Percentiles rank a stretch among this genome's conserved stretches.
These are phyloP conservation scores for Rhizopogon rudus DNA, from an alignment of 768 basidiomycete genomes.

Conservation along the genomic window DNA sequence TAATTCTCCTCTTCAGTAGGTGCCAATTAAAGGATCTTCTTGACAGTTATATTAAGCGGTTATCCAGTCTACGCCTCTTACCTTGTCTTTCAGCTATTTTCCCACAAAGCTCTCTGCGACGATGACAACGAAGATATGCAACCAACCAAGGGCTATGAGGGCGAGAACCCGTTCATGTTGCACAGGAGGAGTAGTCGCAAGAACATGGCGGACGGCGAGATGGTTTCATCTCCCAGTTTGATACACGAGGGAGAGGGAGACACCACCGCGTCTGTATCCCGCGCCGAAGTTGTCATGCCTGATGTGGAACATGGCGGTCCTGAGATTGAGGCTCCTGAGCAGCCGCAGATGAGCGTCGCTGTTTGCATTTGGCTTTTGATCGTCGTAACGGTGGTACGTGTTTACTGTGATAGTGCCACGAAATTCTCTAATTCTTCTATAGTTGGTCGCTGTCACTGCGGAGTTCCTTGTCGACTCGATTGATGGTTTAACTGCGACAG, in stretches of 20 bases:
- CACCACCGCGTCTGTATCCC: too few relatives aligned
- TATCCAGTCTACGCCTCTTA: slow-evolving; percentile 62
- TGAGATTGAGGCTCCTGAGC: slow-evolving; percentile 23
- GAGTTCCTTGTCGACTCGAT: slow-evolving; percentile 80
- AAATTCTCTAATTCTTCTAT: background rate
- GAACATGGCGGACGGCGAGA: background rate
- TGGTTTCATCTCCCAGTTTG: background rate
- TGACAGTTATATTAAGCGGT: background rate
- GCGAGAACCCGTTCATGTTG: slow-evolving; percentile 30
- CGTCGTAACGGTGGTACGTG: slow-evolving; percentile 56
- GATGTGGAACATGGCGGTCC: background rate
- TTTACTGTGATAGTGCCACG: background rate
- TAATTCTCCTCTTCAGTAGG: slow-evolving; percentile 72
- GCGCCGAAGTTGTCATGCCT: too few relatives aligned
- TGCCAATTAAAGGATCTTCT: background rate
- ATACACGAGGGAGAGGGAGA: background rate
- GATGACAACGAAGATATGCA: slow-evolving; percentile 35
- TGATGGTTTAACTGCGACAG: slow-evolving; percentile 55
- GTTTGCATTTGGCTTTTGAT: slow-evolving; percentile 51
- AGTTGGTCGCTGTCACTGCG: slow-evolving; percentile 55
- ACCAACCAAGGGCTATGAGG: slow-evolving; percentile 36
- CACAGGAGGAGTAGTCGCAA: background rate
- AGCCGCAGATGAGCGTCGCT: slow-evolving; percentile 50
- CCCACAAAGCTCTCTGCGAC: slow-evolving; percentile 69
- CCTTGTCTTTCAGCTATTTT: slow-evolving; percentile 75